A percentile compares a stretch with the other conserved stretches of the same genome.
These are phyloP conservation scores for Arxiozyma slooffiae DNA, from an alignment of 1,139 yeast genomes.

Conservation along the genomic window DNA sequence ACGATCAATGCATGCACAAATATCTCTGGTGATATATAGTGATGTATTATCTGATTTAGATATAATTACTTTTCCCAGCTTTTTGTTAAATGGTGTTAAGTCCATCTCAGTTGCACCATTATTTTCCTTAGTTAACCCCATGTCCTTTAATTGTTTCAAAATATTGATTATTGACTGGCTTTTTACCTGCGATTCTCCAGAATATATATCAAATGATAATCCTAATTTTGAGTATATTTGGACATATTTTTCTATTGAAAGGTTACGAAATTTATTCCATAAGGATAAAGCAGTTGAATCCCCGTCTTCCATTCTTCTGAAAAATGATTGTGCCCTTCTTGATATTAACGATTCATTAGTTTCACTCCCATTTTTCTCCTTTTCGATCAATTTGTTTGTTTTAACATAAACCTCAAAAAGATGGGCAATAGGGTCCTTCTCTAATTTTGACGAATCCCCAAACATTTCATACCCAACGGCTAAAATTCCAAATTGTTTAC, in stretches of 20 bases:
- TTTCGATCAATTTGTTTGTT: conserved; percentile 66
- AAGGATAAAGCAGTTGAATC: conserved; percentile 66
- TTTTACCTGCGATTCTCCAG: conserved; percentile 94
- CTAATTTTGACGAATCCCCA: conserved; percentile 66
- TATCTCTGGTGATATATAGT: conserved; percentile 86
- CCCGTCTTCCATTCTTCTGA: conserved; percentile 88
- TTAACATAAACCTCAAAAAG: conserved; percentile 87
- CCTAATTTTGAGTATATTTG: conserved; percentile 86
- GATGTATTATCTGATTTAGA: conserved; percentile 95
- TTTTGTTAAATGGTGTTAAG: conserved; percentile 74
- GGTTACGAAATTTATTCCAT: conserved; percentile 83
- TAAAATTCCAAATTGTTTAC: conserved; percentile 91
- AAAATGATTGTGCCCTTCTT: conserved; percentile 76
- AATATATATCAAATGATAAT: conserved; percentile 74
- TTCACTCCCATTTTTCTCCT: conserved; percentile 39
- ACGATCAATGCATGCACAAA: conserved; percentile 93
- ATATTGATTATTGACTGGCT: conserved; percentile 61
- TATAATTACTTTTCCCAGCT: conserved; percentile 85
- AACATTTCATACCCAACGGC: conserved; percentile 86
- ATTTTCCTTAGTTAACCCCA: conserved; percentile 70
- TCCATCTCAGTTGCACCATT: conserved; percentile 88
- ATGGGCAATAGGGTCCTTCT: conserved; percentile 80
- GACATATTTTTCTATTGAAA: conserved; percentile 77
- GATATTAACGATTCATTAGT: conserved; percentile 44
- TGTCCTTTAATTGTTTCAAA: conserved; percentile 50